Evolutionary conservation across 345 rosid species (phyloP).

Genomic region (Eucalyptus marginata): DNA sequence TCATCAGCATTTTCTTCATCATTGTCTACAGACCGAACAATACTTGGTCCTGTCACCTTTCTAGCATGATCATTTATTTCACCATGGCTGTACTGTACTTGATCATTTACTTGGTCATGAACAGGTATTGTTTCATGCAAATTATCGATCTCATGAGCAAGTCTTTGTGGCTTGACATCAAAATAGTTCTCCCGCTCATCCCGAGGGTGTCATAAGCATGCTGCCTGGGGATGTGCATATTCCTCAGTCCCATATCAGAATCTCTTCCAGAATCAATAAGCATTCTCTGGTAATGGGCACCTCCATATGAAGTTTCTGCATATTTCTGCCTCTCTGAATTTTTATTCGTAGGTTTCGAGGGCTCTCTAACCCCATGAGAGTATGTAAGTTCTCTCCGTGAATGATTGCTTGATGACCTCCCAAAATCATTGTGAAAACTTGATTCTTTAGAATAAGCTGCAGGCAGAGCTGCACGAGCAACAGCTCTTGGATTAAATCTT

Average conservation of each 20-base stretch:
- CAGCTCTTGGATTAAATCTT: slow-evolving; percentile 15
- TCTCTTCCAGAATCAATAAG: slow-evolving; percentile 12
- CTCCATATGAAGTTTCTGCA: slow-evolving; percentile 11
- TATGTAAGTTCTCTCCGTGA: slow-evolving; percentile 11
- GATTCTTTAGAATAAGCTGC: slow-evolving; percentile 13
- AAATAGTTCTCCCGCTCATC: slow-evolving; percentile 16
- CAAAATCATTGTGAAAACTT: slow-evolving; percentile 11
- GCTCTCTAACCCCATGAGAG: slow-evolving; percentile 15
- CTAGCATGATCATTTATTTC: slow-evolving; percentile 9
- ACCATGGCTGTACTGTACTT: slow-evolving; percentile 14
- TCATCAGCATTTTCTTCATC: slow-evolving; percentile 15
- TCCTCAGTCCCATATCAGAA: slow-evolving; percentile 9
- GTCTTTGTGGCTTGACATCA: slow-evolving; percentile 13
- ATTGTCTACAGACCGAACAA: slow-evolving; percentile 10
- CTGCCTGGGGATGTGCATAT: slow-evolving; percentile 4
- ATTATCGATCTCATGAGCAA: slow-evolving; percentile 7
- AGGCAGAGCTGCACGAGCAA: slow-evolving; percentile 4
- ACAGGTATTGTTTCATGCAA: slow-evolving; percentile 9
- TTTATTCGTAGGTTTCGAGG: slow-evolving; percentile 18
- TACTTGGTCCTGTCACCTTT: slow-evolving; percentile 18
- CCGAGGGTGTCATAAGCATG: slow-evolving; percentile 10
- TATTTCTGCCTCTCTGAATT: slow-evolving; percentile 13
- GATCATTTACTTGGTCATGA: neutral
- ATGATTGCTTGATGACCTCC: slow-evolving; percentile 17
- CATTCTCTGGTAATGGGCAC: slow-evolving; percentile 10